phyloP scores from a whole-genome alignment of 768 basidiomycete genomes.

The Tylopilus balloui region DNA sequence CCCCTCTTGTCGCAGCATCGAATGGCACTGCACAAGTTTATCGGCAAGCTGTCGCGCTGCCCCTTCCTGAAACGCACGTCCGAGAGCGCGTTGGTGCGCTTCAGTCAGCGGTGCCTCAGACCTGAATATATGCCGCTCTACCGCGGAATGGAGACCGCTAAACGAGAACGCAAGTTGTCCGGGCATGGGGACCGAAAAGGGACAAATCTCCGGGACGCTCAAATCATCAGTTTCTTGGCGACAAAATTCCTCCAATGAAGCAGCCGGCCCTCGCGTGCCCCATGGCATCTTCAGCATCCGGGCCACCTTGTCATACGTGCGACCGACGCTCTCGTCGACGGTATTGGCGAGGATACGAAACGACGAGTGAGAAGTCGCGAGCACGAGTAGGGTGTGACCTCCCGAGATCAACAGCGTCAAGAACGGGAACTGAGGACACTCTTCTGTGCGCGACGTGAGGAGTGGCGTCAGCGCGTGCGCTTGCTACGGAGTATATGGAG shows the following conservation, averaged over 20 bases:
- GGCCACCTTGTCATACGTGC: conserved; percentile 80
- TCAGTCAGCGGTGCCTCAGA: conserved; percentile 30
- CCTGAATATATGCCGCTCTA: conserved; percentile 53
- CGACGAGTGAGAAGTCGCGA: conserved; percentile 52
- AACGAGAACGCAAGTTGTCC: conserved; percentile 72
- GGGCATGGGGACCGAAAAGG: conserved; percentile 47
- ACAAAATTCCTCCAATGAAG: conserved; percentile 76
- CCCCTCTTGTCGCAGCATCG: conserved; percentile 43
- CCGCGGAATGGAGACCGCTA: conserved; percentile 66
- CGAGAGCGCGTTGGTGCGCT: conserved; percentile 42
- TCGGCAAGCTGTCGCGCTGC: conserved; percentile 70
- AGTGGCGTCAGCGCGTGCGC: conserved; percentile 84
- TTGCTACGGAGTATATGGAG: conserved; percentile 51
- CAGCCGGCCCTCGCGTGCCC: conserved; percentile 63
- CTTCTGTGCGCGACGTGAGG: conserved; percentile 48
- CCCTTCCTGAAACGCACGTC: conserved; percentile 66
- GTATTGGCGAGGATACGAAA: conserved; percentile 76
- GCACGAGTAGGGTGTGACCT: conserved; percentile 88
- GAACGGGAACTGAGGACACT: conserved; percentile 72
- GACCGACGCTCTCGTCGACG: conserved; percentile 70
- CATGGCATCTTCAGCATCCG: conserved; percentile 64
- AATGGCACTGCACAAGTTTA: conserved; percentile 47
- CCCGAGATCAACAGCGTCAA: conserved; percentile 86
- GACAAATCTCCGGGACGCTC: conserved; percentile 29
- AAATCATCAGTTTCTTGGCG: conserved; percentile 24